Evolutionary conservation across 1,139 yeast genomes (phyloP), one percentile per base, ranked within the genome.

Genomic region (Candida sp.): DNA sequence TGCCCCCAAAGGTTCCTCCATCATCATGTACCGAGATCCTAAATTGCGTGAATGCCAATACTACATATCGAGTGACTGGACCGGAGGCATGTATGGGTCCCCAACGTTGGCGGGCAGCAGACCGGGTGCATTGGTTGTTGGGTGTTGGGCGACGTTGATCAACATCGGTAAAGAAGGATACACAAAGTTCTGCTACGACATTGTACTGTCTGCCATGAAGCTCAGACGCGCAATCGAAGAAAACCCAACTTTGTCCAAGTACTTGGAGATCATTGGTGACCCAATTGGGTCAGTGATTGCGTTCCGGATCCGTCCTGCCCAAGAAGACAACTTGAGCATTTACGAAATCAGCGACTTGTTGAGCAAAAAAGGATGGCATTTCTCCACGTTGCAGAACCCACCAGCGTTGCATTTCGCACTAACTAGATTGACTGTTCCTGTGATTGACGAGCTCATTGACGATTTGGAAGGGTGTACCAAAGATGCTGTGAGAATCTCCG

Each of bases 21-120:
- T 93, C 38, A 89, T 94, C 60, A 88, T 94, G 97, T 94, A 94
- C 69, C 80, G 98, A 47, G 71, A 78, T 54, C 64, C 80, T 0
- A 77, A 80, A 54, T 76, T 91, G 53, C 80, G 99, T 50, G 83
- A 82, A 58, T 81, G 88, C 62, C 99, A 94, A 70, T 94, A 94
- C 69, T 94, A 88, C 67, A 81, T 93, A 33, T 80, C 85, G 51
- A 76, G 92, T 2, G 90, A 86, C 54, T 94, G 99, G 99, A 78
- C 86, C 7, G 99, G 99, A 43, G 99, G 99, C 1, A 76, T 94
- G 63, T 94, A 94, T 64, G 99, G 98, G 0, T 91, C 98, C 0
- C 98, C 98, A 2, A 94, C 98, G 0, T 74, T 94, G 48, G 98
- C 98, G 0, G 99, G 99, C 0, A 90, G 97, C 7, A 83, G 98